Evolutionary conservation across 2,329 filamentous ascomycete genomes (phyloP).

Genomic region (Myriosclerotinia curreyana): DNA sequence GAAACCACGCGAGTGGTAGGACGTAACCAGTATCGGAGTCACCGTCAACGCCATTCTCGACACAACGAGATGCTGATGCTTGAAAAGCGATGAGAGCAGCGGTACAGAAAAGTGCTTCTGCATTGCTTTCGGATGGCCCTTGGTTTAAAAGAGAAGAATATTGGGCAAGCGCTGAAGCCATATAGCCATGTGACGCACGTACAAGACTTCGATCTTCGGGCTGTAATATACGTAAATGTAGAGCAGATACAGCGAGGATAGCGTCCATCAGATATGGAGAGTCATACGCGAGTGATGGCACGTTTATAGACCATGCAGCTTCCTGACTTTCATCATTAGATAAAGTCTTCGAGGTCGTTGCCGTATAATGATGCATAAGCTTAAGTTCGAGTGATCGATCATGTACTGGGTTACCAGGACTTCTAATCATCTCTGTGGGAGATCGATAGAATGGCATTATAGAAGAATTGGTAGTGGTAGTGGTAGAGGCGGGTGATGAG

Average conservation of each 20-base stretch:
- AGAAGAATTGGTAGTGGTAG: constrained; percentile 26
- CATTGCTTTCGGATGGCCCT: constrained; percentile 57
- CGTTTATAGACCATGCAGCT: constrained; percentile 57
- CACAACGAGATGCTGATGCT: constrained; percentile 60
- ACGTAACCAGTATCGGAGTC: constrained; percentile 48
- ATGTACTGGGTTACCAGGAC: constrained; percentile 21
- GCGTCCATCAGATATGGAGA: constrained; percentile 60
- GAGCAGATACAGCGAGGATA: constrained; percentile 60
- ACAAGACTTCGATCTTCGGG: constrained; percentile 60
- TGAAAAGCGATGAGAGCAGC: constrained; percentile 65
- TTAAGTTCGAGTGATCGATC: constrained; percentile 52
- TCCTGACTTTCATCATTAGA: constrained; percentile 51
- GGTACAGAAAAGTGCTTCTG: constrained; percentile 61
- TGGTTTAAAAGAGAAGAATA: constrained; percentile 56
- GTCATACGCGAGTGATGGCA: constrained; percentile 61
- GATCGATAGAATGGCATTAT: constrained; percentile 30
- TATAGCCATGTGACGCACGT: constrained; percentile 62
- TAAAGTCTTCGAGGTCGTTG: constrained; percentile 58
- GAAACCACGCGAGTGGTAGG: constrained; percentile 63
- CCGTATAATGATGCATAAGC: constrained; percentile 63
- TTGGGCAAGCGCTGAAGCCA: constrained; percentile 59
- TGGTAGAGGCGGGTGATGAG: constrained; percentile 25
- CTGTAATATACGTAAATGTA: constrained; percentile 56
- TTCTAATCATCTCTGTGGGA: constrained; percentile 28
- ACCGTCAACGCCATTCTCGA: constrained; percentile 52